Evolutionary conservation across 257 asterid species (phyloP).

Genomic region (Solanum sejunctum): DNA sequence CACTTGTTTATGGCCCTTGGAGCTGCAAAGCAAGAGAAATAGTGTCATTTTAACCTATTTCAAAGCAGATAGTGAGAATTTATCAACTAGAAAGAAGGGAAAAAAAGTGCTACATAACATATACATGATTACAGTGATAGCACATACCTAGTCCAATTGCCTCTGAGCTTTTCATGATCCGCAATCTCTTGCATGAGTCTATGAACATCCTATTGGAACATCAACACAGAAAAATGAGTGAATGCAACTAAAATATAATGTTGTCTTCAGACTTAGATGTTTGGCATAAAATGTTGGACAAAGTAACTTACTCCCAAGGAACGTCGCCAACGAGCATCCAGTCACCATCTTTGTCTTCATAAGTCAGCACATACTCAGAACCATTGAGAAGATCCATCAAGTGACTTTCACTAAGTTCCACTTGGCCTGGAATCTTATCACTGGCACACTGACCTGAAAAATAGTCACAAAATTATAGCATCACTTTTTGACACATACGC

Average conservation of each 20-base stretch:
- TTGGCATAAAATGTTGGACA: background rate
- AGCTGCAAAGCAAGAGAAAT: slow-evolving; percentile 33
- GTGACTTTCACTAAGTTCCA: slow-evolving; percentile 38
- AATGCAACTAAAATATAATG: background rate
- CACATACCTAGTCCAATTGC: slow-evolving; percentile 73
- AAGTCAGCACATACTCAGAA: slow-evolving; percentile 61
- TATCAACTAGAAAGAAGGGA: background rate
- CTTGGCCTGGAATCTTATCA: slow-evolving; percentile 35
- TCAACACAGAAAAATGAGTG: background rate
- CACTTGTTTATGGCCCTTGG: slow-evolving; percentile 61
- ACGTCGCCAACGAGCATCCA: slow-evolving; percentile 96
- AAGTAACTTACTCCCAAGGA: slow-evolving; percentile 68
- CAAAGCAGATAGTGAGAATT: too few relatives aligned
- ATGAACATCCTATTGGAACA: slow-evolving; percentile 61
- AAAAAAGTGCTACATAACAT: background rate
- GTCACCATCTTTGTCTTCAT: slow-evolving; percentile 73
- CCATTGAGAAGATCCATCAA: slow-evolving; percentile 54
- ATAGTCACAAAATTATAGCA: background rate
- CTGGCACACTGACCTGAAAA: slow-evolving; percentile 44
- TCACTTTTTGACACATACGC: background rate
- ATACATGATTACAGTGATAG: background rate
- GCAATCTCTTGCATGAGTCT: slow-evolving; percentile 65
- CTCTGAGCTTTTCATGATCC: slow-evolving; percentile 87
- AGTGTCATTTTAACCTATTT: background rate
- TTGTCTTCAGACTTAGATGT: background rate